Conservation (phyloP, 2,329 filamentous ascomycete genomes). For the Claviceps capensis region DNA sequence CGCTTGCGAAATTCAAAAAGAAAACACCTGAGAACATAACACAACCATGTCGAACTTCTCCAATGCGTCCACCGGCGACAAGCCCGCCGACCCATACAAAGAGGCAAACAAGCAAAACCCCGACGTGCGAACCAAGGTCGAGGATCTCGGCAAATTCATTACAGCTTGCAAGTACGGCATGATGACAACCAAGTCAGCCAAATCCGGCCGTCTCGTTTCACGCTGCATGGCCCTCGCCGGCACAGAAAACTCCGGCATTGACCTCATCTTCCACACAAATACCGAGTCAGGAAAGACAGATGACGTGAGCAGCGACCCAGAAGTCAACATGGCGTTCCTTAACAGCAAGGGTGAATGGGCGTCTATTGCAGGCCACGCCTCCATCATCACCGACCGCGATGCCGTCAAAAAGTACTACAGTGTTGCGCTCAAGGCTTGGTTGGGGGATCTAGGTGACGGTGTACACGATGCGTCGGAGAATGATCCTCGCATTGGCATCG, state of each 20-base stretch:
- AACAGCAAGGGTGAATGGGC: constrained; percentile 71
- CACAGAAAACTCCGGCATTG: constrained; percentile 65
- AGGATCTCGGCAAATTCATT: constrained; percentile 59
- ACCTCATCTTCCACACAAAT: constrained; percentile 85
- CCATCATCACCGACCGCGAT: constrained; percentile 54
- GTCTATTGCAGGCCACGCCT: constrained; percentile 62
- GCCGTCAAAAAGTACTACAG: constrained; percentile 65
- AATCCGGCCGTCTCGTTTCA: constrained; percentile 56
- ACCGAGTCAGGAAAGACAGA: constrained; percentile 80
- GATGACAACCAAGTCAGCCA: constrained; percentile 65
- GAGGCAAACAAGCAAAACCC: constrained; percentile 53
- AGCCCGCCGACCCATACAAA: constrained; percentile 65
- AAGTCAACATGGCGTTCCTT: constrained; percentile 73
- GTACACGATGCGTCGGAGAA: constrained; percentile 69
- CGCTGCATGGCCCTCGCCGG: constrained; percentile 76
- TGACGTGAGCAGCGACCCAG: constrained; percentile 57
- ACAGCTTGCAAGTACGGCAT: constrained; percentile 69
- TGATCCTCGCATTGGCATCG: constrained; percentile 71
- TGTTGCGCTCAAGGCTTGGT: constrained; percentile 63
- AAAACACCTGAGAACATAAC: background rate
- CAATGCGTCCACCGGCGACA: constrained; percentile 47
- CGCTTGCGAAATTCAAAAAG: too few relatives aligned
- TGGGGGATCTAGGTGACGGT: constrained; percentile 75
- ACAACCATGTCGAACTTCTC: constrained; percentile 25
- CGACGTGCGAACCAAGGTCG: constrained; percentile 59